These are phyloP conservation scores for Sclerotinia borealis DNA, from an alignment of 2,329 filamentous ascomycete genomes.

Conservation along the genomic window DNA sequence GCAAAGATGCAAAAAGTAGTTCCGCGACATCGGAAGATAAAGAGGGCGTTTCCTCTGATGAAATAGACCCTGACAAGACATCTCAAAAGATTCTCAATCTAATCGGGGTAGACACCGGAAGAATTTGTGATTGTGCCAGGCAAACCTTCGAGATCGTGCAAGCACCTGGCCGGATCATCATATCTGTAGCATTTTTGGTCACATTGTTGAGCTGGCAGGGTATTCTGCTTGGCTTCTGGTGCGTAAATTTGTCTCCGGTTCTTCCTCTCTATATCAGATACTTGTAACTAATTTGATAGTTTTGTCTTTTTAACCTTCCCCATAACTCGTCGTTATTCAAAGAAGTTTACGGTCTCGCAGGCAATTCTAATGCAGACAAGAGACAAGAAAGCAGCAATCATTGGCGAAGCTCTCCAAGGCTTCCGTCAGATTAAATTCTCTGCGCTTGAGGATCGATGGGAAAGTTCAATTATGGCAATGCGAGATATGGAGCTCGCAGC, in stretches of 20 bases:
- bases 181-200: conserved; percentile 60
- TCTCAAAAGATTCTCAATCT: conserved; percentile 68
- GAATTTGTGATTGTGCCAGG: conserved; percentile 56
- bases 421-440: conserved; percentile 82
- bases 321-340: conserved; percentile 42
- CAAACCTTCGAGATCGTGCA: conserved; percentile 44
- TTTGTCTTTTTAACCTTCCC: conserved; percentile 55
- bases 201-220: conserved; percentile 64
- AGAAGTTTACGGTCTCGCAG: conserved; percentile 56
- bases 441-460: conserved; percentile 69
- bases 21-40: conserved; percentile 33
- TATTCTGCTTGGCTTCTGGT: conserved; percentile 53
- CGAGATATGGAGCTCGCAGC: conserved; percentile 59
- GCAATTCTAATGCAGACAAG: conserved; percentile 65
- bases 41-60: conserved; percentile 36
- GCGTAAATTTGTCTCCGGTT: background rate
- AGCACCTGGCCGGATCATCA: conserved; percentile 28
- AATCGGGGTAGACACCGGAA: conserved; percentile 63
- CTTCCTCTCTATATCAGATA: background rate
- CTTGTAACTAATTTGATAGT: conserved; percentile 51
- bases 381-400: conserved; percentile 65
- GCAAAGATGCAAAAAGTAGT: conserved; percentile 58
- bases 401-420: conserved; percentile 69
- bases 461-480: conserved; percentile 56
- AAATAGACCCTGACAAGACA: conserved; percentile 46